These are phyloP conservation scores for Erodium chrysanthum DNA, from an alignment of 441 rosid species.

Conservation along the genomic window DNA sequence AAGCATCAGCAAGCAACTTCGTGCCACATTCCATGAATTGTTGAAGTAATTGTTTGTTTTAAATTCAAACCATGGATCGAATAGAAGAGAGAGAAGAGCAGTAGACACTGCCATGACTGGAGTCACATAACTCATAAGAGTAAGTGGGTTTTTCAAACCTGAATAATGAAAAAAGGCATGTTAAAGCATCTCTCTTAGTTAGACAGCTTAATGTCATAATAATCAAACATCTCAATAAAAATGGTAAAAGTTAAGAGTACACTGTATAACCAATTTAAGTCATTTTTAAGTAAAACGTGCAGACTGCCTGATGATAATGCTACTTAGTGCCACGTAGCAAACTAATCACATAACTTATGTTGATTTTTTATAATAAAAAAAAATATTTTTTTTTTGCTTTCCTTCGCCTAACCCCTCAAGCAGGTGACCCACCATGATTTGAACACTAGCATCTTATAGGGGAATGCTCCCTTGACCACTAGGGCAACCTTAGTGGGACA, in stretches of 20 bases:
- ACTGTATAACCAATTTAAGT: neutral
- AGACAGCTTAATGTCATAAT: neutral
- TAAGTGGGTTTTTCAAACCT: slow-evolving; percentile 90
- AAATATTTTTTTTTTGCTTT: neutral
- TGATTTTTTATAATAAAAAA: neutral
- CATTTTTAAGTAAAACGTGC: neutral
- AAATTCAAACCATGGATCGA: slow-evolving; percentile 94
- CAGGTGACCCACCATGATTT: neutral
- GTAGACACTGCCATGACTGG: slow-evolving; percentile 87
- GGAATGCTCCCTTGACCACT: neutral
- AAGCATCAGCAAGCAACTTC: slow-evolving; percentile 86
- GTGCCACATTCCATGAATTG: slow-evolving; percentile 57
- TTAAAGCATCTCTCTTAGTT: neutral
- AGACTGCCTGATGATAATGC: neutral
- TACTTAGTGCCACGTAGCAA: neutral
- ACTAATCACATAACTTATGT: neutral
- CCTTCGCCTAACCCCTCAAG: neutral
- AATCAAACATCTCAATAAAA: neutral
- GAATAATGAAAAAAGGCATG: slow-evolving; percentile 16
- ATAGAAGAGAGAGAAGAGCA: slow-evolving; percentile 61
- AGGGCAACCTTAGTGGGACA: neutral
- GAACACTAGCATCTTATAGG: neutral
- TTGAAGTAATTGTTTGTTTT: slow-evolving; percentile 55
- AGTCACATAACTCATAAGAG: slow-evolving; percentile 70
- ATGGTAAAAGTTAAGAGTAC: neutral